Evolutionary conservation across 129 eudicot species (phyloP).

Genomic region (Chrysanthemum seticuspe): DNA sequence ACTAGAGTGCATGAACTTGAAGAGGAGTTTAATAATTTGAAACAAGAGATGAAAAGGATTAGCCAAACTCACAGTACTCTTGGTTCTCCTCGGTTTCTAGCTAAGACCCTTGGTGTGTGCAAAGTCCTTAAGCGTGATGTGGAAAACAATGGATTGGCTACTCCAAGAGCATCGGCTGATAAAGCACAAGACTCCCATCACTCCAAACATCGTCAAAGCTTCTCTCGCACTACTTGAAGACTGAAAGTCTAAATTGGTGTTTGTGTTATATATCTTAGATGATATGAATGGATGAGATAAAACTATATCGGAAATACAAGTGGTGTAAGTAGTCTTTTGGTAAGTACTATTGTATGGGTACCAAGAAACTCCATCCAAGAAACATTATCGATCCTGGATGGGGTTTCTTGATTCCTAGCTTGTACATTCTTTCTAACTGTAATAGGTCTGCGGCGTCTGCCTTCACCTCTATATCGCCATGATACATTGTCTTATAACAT

Average conservation of each 20-base stretch:
- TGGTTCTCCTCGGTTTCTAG: too few relatives aligned
- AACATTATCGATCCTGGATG: constrained; percentile 1
- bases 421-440: background rate
- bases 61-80: constrained; percentile 28
- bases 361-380: constrained; percentile 17
- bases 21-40: constrained; percentile 56
- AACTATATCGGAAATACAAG: background rate
- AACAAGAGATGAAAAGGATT: constrained; percentile 56
- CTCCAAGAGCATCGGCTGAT: too few relatives aligned
- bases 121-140: too few relatives aligned
- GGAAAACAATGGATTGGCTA: too few relatives aligned
- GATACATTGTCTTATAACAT: too few relatives aligned
- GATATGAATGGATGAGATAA: background rate
- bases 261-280: background rate
- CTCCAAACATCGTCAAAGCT: too few relatives aligned
- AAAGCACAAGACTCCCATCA: too few relatives aligned
- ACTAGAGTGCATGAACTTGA: constrained; percentile 75
- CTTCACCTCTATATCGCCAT: too few relatives aligned
- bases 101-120: too few relatives aligned
- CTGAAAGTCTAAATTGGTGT: constrained; percentile 27
- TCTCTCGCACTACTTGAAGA: constrained; percentile 1
- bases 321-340: background rate
- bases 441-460: too few relatives aligned
- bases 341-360: background rate
- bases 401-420: constrained; percentile 31